Base-by-base conservation (phyloP, 371 early-diverging fungal genomes). In the Blakeslea trispora region DNA sequence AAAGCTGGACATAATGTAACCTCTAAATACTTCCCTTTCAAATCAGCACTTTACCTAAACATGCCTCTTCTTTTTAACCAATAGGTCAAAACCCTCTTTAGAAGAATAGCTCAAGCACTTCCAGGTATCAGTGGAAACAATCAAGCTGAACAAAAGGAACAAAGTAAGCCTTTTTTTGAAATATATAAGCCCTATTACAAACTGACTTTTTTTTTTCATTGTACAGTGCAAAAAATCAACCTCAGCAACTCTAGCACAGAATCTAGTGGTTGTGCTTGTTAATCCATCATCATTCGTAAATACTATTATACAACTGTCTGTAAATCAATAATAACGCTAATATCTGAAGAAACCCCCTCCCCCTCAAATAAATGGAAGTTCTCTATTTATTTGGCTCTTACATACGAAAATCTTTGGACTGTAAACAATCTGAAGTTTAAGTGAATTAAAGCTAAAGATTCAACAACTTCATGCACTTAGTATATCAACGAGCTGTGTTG, bases 1-100 rank as follows among this genome's bases (percentile, higher is more conserved):
- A 97, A 97, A 74, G 92, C 94, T 8, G 97, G 96, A 11, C 91
- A 94, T 73, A 97, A 97, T 69, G 95, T 72, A 56, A 37, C 28
- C n/a, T 28, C 28, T 28, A 7, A 28, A 28, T 7, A 5, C 28
- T 28, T 46, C n/a, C n/a, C 14, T 35, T 23, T 19, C 34, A 34
- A 37, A 19, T 28, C 7, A 22, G 21, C 15, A 14, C 1, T 22
- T n/a, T 46, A 15, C 19, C 17, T 37, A 53, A 53, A 45, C 95
- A 24, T 37, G 11, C 11, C 14, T 37, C 5, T 28, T n/a, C n/a
- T n/a, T n/a, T 28, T 28, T 3, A 28, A 28, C 3, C 3, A 37
- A 37, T 37, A 37, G 37, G 37, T 37, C 11, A 94, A 97, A 79
- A 83, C 89, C 0, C 80, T 97, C 49, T 97, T 97, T 72, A 86